Base-by-base conservation (phyloP, 352 stramenopile genomes). In the Poterioochromonas sp. region DNA sequence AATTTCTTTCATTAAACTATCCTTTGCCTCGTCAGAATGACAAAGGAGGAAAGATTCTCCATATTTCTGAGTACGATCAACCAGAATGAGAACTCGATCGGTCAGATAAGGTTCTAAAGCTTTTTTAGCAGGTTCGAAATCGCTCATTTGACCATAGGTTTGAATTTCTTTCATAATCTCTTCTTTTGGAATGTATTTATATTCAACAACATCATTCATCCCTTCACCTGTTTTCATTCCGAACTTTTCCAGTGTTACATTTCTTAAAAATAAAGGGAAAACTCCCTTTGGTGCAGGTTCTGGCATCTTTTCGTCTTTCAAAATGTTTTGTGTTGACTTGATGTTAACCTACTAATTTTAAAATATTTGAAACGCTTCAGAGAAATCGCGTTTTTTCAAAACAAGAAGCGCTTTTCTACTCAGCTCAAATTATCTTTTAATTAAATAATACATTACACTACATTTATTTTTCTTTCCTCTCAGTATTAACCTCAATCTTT, bases 211-310 rank as follows among this genome's bases (percentile, higher is more conserved):
- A 74, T 85, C 82, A 12, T 83, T 81, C 47, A 85, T 34, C 12
- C 73, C 81, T 41, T 65, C 53, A n/a, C 82, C 82, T 32, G 81
- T 85, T 49, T 85, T 85, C 37, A 85, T 77, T 40, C 78, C 82
- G 35, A 79, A 83, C 54, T 81, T 84, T 63, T 84, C 78, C 22
- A 44, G 34, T 34, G 65, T 68, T 39, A 15, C 39, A 35, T 70
- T 64, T 29, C 53, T 18, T 37, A 80, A 5, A 53, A 80, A 80
- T 1, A 80, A 40, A 12, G 77, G 63, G 12, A 49, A 53, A 32
- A 80, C 70, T 34, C 77, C 77, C 11, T 73, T 47, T 54, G 77
- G 77, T 51, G 43, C 1, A 41, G 39, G 1, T 73, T 73, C 37
- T 32, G 74, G 34, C 47, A 71, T 47, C 32, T n/a, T 40, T 39